These are phyloP conservation scores for Kitagawia praeruptora DNA, from an alignment of 129 eudicot species.

Conservation along the genomic window DNA sequence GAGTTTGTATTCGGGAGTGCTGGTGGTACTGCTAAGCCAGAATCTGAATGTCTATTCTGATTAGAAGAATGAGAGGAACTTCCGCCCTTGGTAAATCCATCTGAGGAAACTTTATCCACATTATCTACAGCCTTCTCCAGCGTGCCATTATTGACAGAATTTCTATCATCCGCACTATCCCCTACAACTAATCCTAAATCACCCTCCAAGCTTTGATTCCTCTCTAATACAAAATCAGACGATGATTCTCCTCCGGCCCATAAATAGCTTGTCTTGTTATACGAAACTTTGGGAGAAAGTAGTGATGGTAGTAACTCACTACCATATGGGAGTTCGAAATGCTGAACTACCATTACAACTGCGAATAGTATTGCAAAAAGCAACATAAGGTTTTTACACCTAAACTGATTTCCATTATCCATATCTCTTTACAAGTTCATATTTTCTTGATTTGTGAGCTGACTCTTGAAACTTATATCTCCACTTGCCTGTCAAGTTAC, in stretches of 20 bases:
- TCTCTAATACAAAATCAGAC: neutral
- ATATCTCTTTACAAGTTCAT: slow-evolving; percentile 14
- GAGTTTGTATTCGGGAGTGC: neutral
- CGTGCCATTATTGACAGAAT: neutral
- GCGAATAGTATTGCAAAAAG: slow-evolving; percentile 31
- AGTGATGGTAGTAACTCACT: slow-evolving; percentile 28
- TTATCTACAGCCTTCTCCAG: neutral
- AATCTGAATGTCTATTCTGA: neutral
- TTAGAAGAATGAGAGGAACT: neutral
- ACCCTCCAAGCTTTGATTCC: slow-evolving; percentile 1
- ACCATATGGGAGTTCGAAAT: slow-evolving; percentile 43
- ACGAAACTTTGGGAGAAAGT: slow-evolving; percentile 21
- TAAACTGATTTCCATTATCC: slow-evolving; percentile 19
- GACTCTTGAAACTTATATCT: neutral
- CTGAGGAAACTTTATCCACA: neutral
- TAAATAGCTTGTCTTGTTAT: slow-evolving; percentile 5
- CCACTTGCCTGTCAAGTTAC: slow-evolving; percentile 20
- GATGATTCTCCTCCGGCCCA: slow-evolving; percentile 5
- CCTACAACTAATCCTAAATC: neutral
- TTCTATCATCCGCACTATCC: neutral
- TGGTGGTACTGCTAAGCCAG: neutral
- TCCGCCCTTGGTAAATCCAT: neutral
- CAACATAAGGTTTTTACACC: slow-evolving; percentile 8
- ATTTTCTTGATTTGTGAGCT: neutral
- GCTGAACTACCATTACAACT: slow-evolving; percentile 17